Conservation (phyloP, 805 yeast genomes). For the Trichomonascus vanleenenianus region DNA sequence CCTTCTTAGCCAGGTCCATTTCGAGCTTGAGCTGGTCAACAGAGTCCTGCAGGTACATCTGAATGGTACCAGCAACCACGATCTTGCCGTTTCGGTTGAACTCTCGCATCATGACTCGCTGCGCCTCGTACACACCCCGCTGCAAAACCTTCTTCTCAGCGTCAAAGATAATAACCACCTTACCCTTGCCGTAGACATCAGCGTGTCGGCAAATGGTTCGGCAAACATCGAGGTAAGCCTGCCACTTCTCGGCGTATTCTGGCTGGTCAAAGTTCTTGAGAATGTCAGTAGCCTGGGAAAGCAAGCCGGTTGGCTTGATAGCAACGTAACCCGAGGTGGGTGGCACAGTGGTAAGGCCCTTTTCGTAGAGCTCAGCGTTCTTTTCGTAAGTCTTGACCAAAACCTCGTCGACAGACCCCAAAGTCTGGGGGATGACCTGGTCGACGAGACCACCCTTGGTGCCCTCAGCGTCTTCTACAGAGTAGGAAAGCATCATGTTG, state of each 20-base stretch:
- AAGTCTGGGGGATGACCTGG: constrained; percentile 29
- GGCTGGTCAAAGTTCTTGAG: constrained; percentile 54
- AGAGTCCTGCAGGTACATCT: constrained; percentile 79
- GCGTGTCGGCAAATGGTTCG: constrained; percentile 50
- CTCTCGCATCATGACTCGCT: constrained; percentile 66
- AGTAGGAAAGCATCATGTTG: constrained; percentile 91
- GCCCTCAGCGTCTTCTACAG: constrained; percentile 90
- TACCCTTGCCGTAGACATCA: constrained; percentile 30
- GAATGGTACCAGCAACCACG: constrained; percentile 84
- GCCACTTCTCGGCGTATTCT: constrained; percentile 43
- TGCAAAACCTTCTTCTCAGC: constrained; percentile 89
- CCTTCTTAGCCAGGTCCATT: constrained; percentile 49
- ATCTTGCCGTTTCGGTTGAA: constrained; percentile 56
- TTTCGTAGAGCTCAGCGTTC: constrained; percentile 17
- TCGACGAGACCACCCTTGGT: constrained; percentile 35
- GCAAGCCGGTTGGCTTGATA: constrained; percentile 85
- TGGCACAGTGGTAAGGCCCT: constrained; percentile 42
- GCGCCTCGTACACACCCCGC: constrained; percentile 85
- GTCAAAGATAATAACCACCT: constrained; percentile 66
- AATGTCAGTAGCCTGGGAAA: constrained; percentile 66
- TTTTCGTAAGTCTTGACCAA: constrained; percentile 49
- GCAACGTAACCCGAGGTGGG: constrained; percentile 92
- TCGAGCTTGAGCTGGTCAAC: constrained; percentile 54
- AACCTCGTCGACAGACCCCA: constrained; percentile 57
- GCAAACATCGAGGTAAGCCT: constrained; percentile 58